These are phyloP conservation scores for Solanum tarijense DNA, from an alignment of 257 asterid species.

Conservation along the genomic window DNA sequence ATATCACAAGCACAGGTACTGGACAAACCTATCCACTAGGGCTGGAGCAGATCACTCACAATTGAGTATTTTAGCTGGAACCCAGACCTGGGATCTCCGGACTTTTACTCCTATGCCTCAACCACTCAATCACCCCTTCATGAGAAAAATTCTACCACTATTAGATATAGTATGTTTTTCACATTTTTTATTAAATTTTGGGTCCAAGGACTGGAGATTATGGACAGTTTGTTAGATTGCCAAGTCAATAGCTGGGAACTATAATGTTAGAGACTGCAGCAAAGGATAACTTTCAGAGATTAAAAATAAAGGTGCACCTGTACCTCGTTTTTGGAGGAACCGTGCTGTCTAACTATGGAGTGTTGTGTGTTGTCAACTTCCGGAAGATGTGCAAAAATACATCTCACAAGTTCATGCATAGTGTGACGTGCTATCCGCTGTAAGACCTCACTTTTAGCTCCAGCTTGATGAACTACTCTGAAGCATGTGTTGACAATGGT, in stretches of 20 bases:
- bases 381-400: conserved; percentile 87
- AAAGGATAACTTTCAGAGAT: conserved; percentile 2
- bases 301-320: neutral
- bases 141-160: neutral
- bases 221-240: neutral
- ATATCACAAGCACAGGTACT: neutral
- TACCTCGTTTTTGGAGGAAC: conserved; percentile 56
- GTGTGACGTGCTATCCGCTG: conserved; percentile 93
- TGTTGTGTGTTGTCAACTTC: conserved; percentile 59
- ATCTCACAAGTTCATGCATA: conserved; percentile 87
- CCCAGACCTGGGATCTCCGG: neutral
- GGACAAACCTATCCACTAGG: neutral
- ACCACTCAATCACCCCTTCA: neutral
- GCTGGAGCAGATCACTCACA: neutral
- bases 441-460: conserved; percentile 77
- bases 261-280: neutral
- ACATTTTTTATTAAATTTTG: neutral
- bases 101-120: neutral
- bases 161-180: neutral
- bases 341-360: conserved; percentile 68
- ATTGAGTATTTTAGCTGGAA: neutral
- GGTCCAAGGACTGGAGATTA: neutral
- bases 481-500: conserved; percentile 83
- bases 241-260: neutral
- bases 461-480: conserved; percentile 90